Evolutionary conservation across 345 rosid genomes (phyloP).

Genomic region (Leavenworthia alabamica): DNA sequence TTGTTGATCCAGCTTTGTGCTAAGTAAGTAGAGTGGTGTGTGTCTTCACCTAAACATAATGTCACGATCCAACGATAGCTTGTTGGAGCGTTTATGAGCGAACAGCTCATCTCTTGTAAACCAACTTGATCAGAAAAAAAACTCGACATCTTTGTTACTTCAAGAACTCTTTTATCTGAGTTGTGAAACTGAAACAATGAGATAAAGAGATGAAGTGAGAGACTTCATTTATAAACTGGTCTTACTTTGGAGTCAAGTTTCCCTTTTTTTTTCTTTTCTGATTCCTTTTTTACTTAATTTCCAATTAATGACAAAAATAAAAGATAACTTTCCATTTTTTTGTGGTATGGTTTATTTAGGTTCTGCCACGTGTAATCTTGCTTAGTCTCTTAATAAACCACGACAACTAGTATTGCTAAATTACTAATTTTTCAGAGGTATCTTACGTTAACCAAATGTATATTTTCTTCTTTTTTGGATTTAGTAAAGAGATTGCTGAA

Average conservation of each 20-base stretch:
- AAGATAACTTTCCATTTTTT: too few relatives aligned
- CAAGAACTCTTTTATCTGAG: background rate
- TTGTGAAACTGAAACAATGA: background rate
- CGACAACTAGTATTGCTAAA: too few relatives aligned
- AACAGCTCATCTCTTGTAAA: background rate
- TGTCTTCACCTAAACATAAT: background rate
- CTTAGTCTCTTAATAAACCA: too few relatives aligned
- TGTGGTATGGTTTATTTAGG: too few relatives aligned
- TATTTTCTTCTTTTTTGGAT: too few relatives aligned
- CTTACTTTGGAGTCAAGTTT: background rate
- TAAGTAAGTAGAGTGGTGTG: slow-evolving; percentile 13
- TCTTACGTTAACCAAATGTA: too few relatives aligned
- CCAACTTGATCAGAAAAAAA: background rate
- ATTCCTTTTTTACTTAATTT: background rate
- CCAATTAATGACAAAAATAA: too few relatives aligned
- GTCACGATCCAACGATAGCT: background rate
- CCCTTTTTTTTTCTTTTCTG: background rate
- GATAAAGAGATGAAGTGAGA: background rate
- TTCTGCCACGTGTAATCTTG: too few relatives aligned
- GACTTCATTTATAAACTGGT: background rate
- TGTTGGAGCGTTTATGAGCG: background rate
- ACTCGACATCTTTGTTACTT: background rate
- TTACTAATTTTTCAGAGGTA: too few relatives aligned
- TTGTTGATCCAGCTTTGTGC: background rate
- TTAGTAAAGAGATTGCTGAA: too few relatives aligned